Evolutionary conservation across 148 eudicot species (phyloP), one percentile per base, ranked within the genome.

Genomic region (Nepenthes gracilis): DNA sequence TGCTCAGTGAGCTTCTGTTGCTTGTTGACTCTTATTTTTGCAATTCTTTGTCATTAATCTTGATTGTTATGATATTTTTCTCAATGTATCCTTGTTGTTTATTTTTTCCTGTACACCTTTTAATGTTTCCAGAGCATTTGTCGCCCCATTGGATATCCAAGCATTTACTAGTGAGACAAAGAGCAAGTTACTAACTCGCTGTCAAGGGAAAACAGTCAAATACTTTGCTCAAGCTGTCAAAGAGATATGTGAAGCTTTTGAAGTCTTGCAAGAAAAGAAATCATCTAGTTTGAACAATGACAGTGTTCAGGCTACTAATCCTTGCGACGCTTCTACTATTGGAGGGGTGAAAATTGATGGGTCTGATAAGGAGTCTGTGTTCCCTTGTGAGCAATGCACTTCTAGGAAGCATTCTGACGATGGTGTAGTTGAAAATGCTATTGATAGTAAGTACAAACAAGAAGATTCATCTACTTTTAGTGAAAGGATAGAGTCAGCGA

Each of bases 171-270:
- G 70, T 75, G 97, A 92, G 61, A 69, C 76, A 13, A 88, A 85
- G 74, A 70, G 63, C 68, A 88, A 83, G 68, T 54, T 92, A 67
- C 48, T 67, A 59, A 75, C 75, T 66, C 77, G 80, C 69, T 78
- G 90, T 70, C 80, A 78, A 73, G 88, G 88, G 56, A 87, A 85
- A 75, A 83, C 90, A 50, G 78, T 81, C 47, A 85, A 78, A 67
- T 72, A 75, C 65, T 91, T 92, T 59, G 69, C 86, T 59, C 79
- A 72, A 72, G 97, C 97, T 55, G 97, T 92, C 43, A 80, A 78
- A 72, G 88, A 92, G 77, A 92, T 92, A 51, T 85, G 90, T 75
- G 83, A 72, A 71, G 93, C 74, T 62, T 85, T 88, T 70, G 88
- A 88, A 63, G 73, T 58, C 68, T 62, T 78, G 50, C 73, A 70